These are phyloP conservation scores for Ceratocystis diversiconidia DNA, from an alignment of 2,329 filamentous ascomycete species.

Conservation along the genomic window DNA sequence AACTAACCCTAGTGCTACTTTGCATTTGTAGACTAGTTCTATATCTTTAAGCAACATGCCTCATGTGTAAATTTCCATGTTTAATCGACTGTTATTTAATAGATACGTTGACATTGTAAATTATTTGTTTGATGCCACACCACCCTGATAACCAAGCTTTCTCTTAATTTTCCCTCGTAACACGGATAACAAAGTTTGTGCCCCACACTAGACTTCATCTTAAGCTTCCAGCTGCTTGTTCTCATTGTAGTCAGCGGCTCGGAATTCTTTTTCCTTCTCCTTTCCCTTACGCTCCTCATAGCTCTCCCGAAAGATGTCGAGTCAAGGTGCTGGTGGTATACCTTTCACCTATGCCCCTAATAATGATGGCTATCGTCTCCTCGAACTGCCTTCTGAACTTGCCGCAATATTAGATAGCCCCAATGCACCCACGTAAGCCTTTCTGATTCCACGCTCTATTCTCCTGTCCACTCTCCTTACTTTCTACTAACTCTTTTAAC, in stretches of 20 bases:
- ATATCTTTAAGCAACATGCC: not conserved
- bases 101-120: not conserved
- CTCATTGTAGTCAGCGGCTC: not conserved
- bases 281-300: not conserved
- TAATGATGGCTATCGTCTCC: slow-evolving; percentile 40
- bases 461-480: no score
- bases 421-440: slow-evolving; percentile 37
- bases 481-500: not conserved
- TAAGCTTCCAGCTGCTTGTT: not conserved
- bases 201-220: slow-evolving; percentile 3
- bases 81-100: not conserved
- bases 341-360: slow-evolving; percentile 37
- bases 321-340: slow-evolving; percentile 33
- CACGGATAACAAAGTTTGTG: not conserved
- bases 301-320: slow-evolving; percentile 27
- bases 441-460: not conserved
- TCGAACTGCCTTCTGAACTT: slow-evolving; percentile 48
- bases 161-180: not conserved
- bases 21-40: not conserved
- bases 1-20: not conserved
- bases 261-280: not conserved
- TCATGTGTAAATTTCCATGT: not conserved
- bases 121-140: not conserved
- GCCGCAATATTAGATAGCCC: slow-evolving; percentile 40
- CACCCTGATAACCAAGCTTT: not conserved